Base-by-base conservation (phyloP, 176 grass and related monocot species). In the Rhynchospora pubera region DNA sequence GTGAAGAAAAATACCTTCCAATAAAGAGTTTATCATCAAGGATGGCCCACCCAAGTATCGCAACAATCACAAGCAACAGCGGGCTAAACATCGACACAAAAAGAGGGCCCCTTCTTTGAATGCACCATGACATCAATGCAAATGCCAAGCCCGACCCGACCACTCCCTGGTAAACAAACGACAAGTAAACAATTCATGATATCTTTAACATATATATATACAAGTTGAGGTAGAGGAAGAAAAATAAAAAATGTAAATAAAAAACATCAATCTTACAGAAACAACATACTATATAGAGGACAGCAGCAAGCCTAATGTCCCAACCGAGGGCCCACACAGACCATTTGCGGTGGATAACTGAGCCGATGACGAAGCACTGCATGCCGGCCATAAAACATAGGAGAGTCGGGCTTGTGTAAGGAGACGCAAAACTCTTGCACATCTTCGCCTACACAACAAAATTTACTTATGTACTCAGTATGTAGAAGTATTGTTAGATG, bases 31-130 rank as follows among this genome's bases (percentile, higher is more conserved):
- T 94, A 83, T 98, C 96, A 68, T 86, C 85, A 72, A 98, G 89
- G 81, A 94, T 79, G 19, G 66, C 92, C 90, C 92, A 94, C 11
- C 92, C 92, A 52, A 98, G 48, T 60, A 93, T n/a, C 32, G 90
- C 96, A 63, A 94, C 96, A 57, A 90, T 70, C 43, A 98, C 86
- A 1, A 98, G 92, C 87, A 93, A 68, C 85, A 94, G 63, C 67
- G 96, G 96, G 92, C 87, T 98, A 86, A 98, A 94, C 90, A 93
- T 94, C n/a, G 96, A 98, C 51, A 93, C 96, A 59, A 34, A 98
- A 30, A 98, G 59, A 15, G 96, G 95, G 0, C 96, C 96, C 56
- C 87, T 93, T 53, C 59, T 58, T 47, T 94, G 77, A 79, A 98
- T 85, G 84, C 96, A 98, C 92, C 96, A 98, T 23, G 96, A 90